Evolutionary conservation across 495 filamentous ascomycete genomes (phyloP), one percentile per base, ranked within the genome.

Genomic region (Saxophila tyrrhenica): DNA sequence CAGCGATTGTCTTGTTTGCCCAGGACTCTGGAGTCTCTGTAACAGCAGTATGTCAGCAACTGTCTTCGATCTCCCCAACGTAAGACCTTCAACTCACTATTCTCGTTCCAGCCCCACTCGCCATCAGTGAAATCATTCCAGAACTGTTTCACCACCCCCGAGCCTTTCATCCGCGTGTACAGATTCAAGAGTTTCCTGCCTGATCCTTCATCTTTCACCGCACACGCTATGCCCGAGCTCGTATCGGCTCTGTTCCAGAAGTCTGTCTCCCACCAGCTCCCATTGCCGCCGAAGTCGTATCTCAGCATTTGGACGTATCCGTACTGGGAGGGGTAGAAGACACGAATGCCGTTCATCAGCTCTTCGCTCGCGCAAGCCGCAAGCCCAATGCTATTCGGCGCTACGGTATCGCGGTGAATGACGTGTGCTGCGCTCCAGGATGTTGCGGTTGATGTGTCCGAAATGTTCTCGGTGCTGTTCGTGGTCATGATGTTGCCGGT

Each of bases 161-260:
- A 23, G 46, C 21, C 17, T 1, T 25, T 51, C 23, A 41, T 42
- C 20, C 48, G 47, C 47, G 51, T 35, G 41, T 57, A 52, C 15
- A 57, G 32, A 38, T 57, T 57, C 25, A 57, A 22, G 38, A 25
- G 51, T 22, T 21, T 21, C 7, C 13, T 35, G 1, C n/a, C 10
- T 15, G 17, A 19, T 51, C 48, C 17, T 7, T 17, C 41, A n/a
- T 17, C 17, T n/a, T 44, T 52, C 1, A 51, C 43, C 10, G 49
- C 54, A 25, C 54, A 57, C 3, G 54, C 54, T 2, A 57, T 39
- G 39, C 54, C 54, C 17, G 48, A 52, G 48, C 23, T 57, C 13
- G 54, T 5, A 43, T 57, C 54, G 39, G 46, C 50, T 2, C 21
- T 13, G n/a, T 13, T 15, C 46, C 50, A 57, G 17, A 10, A 39